phyloP scores from a whole-genome alignment of 768 basidiomycete genomes.

The Lepiota brunneoincarnata region DNA sequence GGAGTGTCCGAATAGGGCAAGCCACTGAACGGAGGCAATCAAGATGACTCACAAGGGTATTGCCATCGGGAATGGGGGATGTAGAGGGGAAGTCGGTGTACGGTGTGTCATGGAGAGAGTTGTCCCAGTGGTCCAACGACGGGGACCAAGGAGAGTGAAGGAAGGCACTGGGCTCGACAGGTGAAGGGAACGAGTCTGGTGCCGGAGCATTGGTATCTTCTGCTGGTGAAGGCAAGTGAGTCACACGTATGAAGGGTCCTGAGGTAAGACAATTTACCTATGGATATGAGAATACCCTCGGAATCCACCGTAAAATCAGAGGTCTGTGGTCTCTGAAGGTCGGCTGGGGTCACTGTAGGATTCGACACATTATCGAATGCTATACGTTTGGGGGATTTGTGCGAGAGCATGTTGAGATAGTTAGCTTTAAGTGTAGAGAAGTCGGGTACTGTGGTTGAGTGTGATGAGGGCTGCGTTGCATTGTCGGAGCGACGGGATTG shows the following conservation, averaged over 20 bases:
- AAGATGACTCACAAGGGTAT: conserved; percentile 24
- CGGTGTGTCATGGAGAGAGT: conserved; percentile 34
- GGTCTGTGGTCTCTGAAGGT: conserved; percentile 21
- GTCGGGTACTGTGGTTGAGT: conserved; percentile 34
- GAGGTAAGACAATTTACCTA: conserved; percentile 18
- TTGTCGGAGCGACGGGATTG: conserved; percentile 47
- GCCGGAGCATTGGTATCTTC: conserved; percentile 19
- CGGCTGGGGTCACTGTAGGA: conserved; percentile 22
- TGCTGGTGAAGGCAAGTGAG: conserved; percentile 17
- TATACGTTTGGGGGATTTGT: conserved; percentile 35
- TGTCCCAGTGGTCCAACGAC: conserved; percentile 22
- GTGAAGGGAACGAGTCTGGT: conserved; percentile 21
- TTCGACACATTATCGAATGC: conserved; percentile 26
- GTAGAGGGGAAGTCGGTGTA: conserved; percentile 35
- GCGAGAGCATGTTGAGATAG: conserved; percentile 68
- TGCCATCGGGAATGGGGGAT: conserved; percentile 26
- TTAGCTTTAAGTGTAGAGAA: conserved; percentile 52
- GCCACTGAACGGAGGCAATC: conserved; percentile 23
- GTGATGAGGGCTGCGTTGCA: conserved; percentile 29
- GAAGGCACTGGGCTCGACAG: conserved; percentile 24
- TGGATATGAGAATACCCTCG: conserved; percentile 13
- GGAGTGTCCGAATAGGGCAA: conserved; percentile 1
- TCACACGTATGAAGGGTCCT: conserved; percentile 7
- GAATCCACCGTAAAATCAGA: conserved; percentile 20
- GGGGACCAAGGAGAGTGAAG: conserved; percentile 28